Evolutionary conservation across 257 asterid genomes (phyloP).

Genomic region (Solanum pimpinellifolium): DNA sequence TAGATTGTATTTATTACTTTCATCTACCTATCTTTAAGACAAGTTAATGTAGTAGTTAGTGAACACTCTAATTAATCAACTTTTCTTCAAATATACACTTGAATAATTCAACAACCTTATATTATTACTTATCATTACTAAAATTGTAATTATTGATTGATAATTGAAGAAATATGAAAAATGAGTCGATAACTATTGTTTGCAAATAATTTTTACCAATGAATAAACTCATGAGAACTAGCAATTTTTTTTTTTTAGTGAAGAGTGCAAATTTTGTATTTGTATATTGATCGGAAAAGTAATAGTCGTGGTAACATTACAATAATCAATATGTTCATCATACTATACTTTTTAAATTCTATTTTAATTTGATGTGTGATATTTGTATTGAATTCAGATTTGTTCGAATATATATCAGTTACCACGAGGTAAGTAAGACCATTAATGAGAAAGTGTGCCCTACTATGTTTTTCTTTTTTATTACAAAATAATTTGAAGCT

Average conservation of each 20-base stretch:
- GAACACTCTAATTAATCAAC: not conserved
- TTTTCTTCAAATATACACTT: not conserved
- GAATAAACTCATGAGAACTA: too few species aligned
- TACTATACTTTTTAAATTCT: not conserved
- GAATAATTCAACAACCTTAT: not conserved
- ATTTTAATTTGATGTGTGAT: rapidly evolving
- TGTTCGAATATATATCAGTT: not conserved
- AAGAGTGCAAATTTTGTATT: too few species aligned
- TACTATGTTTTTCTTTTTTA: not conserved
- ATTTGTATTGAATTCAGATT: not conserved
- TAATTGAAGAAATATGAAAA: not conserved
- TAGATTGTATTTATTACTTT: not conserved
- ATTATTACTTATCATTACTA: not conserved
- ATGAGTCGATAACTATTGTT: not conserved
- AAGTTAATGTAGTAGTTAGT: not conserved
- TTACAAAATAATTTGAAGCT: rapidly evolving
- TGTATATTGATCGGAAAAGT: too few species aligned
- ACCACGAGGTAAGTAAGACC: not conserved
- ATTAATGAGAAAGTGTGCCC: not conserved
- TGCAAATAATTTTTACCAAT: too few species aligned
- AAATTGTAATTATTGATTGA: not conserved
- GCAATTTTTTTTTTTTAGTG: too few species aligned
- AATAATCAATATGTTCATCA: not conserved
- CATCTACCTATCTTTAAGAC: not conserved
- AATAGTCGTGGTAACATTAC: rapidly evolving